Base-by-base conservation (phyloP, 495 filamentous ascomycete genomes). In the Xylaria acuta region DNA sequence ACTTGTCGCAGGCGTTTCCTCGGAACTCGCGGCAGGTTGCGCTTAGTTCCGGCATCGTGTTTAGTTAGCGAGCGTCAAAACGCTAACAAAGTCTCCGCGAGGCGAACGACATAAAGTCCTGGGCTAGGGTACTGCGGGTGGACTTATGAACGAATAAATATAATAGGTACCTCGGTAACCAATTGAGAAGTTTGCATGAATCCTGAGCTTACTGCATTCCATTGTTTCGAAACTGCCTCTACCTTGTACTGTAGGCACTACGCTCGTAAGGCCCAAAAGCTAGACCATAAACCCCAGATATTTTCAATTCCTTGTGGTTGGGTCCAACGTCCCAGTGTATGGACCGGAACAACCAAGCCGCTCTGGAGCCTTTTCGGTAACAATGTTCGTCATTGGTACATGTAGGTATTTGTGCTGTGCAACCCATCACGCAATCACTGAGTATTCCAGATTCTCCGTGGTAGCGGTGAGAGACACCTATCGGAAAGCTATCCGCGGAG, bases 341-440 rank as follows among this genome's bases (percentile, higher is more conserved):
- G 51, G 51, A 14, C 12, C 53, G 53, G 53, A 32, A 32, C 27
- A 56, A 12, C 14, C 27, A 56, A 32, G 25, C 58, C 58, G 34
- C 30, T 12, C 16, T 20, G 60, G n/a, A 43, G 58, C 22, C 40
- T 34, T 32, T 47, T 47, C 14, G 41, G 63, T 65, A 41, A 5
- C 60, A 30, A 9, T 60, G 34, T 38, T 54, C 40, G 40, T 38
- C 51, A 41, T 43, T 59, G 34, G 36, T 22, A 25, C 8, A 45
- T n/a, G 54, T 62, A 62, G 41, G 59, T n/a, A 49, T 62, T 41
- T 34, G 38, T 63, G 68, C 45, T 40, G 68, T 70, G 68, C 30
- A 62, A 70, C 68, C 59, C 30, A 70, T 70, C 68, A 70, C 68
- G 68, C 56, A 63, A 70, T 70, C 43, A 51, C n/a, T 11, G 40